These are phyloP conservation scores for Hericium alpestre DNA, from an alignment of 768 basidiomycete genomes.

Conservation along the genomic window DNA sequence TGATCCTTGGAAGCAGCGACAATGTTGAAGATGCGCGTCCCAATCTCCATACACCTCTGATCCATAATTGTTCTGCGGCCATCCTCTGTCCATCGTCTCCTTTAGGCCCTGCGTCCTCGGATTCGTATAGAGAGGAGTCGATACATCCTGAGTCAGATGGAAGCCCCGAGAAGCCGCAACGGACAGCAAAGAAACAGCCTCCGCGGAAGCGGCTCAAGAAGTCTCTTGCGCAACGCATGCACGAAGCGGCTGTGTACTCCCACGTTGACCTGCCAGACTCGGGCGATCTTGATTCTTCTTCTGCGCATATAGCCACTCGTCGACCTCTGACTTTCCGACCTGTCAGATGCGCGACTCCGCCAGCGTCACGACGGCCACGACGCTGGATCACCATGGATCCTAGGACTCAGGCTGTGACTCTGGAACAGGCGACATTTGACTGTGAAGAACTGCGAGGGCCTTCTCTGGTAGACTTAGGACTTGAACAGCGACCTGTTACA, in stretches of 20 bases:
- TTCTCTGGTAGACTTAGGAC: background rate
- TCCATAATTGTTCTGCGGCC: no score
- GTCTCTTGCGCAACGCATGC: conserved; percentile 10
- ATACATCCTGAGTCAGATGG: no score
- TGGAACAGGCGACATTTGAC: no score
- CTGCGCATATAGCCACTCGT: conserved; percentile 8
- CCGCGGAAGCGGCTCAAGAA: conserved; percentile 5
- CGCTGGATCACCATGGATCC: background rate
- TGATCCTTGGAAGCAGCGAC: background rate
- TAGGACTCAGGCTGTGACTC: background rate
- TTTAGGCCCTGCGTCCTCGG: no score
- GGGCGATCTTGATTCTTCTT: background rate
- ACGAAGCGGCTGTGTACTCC: conserved; percentile 13
- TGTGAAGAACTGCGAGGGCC: no score
- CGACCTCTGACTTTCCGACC: conserved; percentile 9
- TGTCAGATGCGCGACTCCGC: background rate
- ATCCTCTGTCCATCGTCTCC: no score
- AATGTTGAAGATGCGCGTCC: background rate
- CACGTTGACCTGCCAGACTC: conserved; percentile 1
- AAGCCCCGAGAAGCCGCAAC: background rate
- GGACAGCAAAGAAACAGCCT: background rate
- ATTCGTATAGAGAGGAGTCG: no score
- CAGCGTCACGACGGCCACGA: conserved; percentile 1
- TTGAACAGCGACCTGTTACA: background rate
- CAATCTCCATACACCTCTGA: no score